Evolutionary conservation across 495 filamentous ascomycete species (phyloP).

Genomic region (Daldinia caldariorum): DNA sequence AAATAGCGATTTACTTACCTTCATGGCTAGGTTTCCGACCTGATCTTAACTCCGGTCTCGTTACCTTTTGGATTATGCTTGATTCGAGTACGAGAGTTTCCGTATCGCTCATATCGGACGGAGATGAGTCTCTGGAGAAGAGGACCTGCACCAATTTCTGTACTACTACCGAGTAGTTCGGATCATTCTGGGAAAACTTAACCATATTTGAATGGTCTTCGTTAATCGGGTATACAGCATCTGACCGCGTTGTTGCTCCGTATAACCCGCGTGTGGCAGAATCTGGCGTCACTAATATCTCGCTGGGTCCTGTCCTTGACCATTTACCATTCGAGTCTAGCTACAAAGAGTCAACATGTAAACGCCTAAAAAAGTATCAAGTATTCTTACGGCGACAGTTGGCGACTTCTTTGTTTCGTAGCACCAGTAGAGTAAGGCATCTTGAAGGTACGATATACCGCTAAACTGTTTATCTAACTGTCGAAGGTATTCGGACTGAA

Average conservation of each 20-base stretch:
- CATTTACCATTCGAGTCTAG: constrained; percentile 9
- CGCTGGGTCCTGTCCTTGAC: constrained; percentile 12
- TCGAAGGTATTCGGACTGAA: constrained; percentile 25
- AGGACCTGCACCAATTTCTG: constrained; percentile 10
- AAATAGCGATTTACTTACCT: not conserved
- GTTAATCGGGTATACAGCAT: constrained; percentile 28
- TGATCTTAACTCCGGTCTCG: not conserved
- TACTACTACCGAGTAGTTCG: not conserved
- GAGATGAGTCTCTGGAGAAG: not conserved
- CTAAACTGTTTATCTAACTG: constrained; percentile 28
- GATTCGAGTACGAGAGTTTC: not conserved
- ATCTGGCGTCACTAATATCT: constrained; percentile 34
- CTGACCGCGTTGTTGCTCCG: not conserved
- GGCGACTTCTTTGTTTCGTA: constrained; percentile 39
- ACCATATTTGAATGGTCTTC: constrained; percentile 39
- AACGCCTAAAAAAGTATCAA: not conserved
- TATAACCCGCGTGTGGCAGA: constrained; percentile 35
- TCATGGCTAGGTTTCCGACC: not conserved
- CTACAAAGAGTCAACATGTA: constrained; percentile 15
- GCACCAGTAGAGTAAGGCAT: constrained; percentile 24
- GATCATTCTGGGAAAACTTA: constrained; percentile 26
- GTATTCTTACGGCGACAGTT: constrained; percentile 15
- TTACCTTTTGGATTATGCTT: not conserved
- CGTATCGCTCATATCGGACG: not conserved
- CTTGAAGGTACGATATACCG: not conserved